Conservation (phyloP, 495 filamentous ascomycete genomes). For the Annulohypoxylon bovei region DNA sequence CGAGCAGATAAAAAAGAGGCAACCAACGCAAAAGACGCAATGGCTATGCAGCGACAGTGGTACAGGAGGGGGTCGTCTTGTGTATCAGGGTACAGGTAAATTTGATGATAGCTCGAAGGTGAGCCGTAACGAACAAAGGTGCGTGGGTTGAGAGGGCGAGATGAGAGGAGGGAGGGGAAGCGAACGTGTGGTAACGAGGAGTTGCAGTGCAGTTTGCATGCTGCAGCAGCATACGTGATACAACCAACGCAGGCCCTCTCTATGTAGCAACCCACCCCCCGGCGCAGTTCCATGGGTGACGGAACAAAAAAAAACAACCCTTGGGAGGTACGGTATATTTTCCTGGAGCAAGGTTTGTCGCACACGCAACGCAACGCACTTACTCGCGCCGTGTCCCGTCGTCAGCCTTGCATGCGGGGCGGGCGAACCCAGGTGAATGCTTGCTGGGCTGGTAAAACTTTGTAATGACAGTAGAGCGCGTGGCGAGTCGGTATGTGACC, state of each 20-base stretch:
- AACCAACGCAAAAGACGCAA: slow-evolving; percentile 34
- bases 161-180: slow-evolving; percentile 2
- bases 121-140: slow-evolving; percentile 35
- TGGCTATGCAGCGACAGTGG: slow-evolving; percentile 36
- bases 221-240: slow-evolving; percentile 42
- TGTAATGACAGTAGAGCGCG: slow-evolving; percentile 23
- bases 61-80: slow-evolving; percentile 26
- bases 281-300: background rate
- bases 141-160: slow-evolving; percentile 11
- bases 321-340: background rate
- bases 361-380: slow-evolving; percentile 2
- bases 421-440: slow-evolving; percentile 15
- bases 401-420: slow-evolving; percentile 44
- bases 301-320: slow-evolving; percentile 9
- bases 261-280: background rate
- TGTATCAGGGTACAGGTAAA: slow-evolving; percentile 20
- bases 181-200: slow-evolving; percentile 40
- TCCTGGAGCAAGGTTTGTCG: background rate
- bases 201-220: slow-evolving; percentile 44
- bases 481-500: background rate
- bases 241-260: slow-evolving; percentile 37
- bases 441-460: slow-evolving; percentile 18
- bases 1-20: background rate
- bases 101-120: slow-evolving; percentile 15
- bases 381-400: slow-evolving; percentile 14